phyloP scores from a whole-genome alignment of 495 filamentous ascomycete species.

The Xylaria venustula region DNA sequence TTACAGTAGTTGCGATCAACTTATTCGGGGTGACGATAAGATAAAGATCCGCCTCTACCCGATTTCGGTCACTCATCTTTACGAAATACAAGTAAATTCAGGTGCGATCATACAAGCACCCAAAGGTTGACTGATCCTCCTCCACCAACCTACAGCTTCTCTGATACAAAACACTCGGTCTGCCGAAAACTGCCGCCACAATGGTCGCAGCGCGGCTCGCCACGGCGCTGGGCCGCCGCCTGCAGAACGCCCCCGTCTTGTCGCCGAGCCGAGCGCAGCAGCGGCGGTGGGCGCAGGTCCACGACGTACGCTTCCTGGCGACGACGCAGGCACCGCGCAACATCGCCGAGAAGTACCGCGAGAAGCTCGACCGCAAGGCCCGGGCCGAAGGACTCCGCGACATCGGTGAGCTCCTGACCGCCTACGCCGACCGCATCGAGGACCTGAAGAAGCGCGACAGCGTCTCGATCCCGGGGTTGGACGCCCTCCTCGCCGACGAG shows the following conservation, averaged over 20 bases:
- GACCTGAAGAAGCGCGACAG: slow-evolving; percentile 56
- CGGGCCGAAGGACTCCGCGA: slow-evolving; percentile 72
- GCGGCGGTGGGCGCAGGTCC: slow-evolving; percentile 85
- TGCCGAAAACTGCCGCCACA: neutral
- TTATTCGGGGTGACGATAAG: slow-evolving; percentile 2
- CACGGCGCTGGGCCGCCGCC: slow-evolving; percentile 10
- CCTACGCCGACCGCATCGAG: slow-evolving; percentile 79
- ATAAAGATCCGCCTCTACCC: neutral
- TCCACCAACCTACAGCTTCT: too few species aligned
- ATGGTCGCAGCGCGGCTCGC: slow-evolving; percentile 31
- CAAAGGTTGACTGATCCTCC: too few species aligned
- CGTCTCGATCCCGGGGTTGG: slow-evolving; percentile 42
- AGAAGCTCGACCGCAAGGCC: slow-evolving; percentile 83
- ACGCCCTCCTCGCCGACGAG: slow-evolving; percentile 39
- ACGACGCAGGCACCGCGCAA: slow-evolving; percentile 55
- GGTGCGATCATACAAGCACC: too few species aligned
- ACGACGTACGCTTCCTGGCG: slow-evolving; percentile 86
- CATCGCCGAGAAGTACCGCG: slow-evolving; percentile 79
- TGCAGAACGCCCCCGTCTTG: slow-evolving; percentile 17
- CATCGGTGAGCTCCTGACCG: slow-evolving; percentile 73
- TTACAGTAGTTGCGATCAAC: too few species aligned
- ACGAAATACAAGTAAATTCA: too few species aligned
- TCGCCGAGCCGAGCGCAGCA: slow-evolving; percentile 48
- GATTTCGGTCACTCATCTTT: neutral
- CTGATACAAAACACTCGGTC: too few species aligned